A percentile compares a stretch with the other conserved stretches of the same genome.
phyloP scores from a whole-genome alignment of 2,329 filamentous ascomycete species.

The Calonectria hongkongensis region DNA sequence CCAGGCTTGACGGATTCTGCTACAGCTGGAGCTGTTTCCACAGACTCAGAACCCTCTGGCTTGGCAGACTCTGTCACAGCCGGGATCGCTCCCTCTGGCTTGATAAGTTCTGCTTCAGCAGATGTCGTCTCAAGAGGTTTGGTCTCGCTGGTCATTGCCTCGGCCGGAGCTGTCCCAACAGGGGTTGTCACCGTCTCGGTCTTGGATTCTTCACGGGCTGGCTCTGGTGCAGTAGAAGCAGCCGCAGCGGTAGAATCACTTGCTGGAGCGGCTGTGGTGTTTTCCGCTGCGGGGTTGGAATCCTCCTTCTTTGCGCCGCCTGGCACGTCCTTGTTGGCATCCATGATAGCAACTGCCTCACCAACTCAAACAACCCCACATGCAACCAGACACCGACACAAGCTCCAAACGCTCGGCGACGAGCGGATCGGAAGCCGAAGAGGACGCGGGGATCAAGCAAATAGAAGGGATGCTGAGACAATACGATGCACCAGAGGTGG shows the following conservation, averaged over 20 bases:
- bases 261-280: not conserved
- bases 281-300: conserved; percentile 42
- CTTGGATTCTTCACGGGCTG: conserved; percentile 7
- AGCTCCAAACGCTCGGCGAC: conserved; percentile 18
- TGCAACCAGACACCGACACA: conserved; percentile 37
- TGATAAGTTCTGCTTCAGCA: conserved; percentile 10
- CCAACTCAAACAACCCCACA: conserved; percentile 39
- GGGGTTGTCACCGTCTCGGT: conserved; percentile 28
- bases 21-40: conserved; percentile 8
- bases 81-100: not conserved
- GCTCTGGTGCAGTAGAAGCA: conserved; percentile 10
- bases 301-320: conserved; percentile 52
- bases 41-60: not conserved
- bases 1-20: conserved; percentile 15
- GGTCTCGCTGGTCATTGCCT: conserved; percentile 1
- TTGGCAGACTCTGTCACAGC: conserved; percentile 3
- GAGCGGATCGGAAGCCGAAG: conserved; percentile 15
- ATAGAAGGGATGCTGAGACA: conserved; percentile 14
- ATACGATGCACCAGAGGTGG: not conserved
- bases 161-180: conserved; percentile 12
- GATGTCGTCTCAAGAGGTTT: conserved; percentile 14
- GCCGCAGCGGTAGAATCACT: not conserved
- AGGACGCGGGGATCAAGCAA: conserved; percentile 1
- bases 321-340: conserved; percentile 48
- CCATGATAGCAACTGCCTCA: conserved; percentile 45